phyloP scores from a whole-genome alignment of 495 filamentous ascomycete species.

The Lasiosphaeria ovina region DNA sequence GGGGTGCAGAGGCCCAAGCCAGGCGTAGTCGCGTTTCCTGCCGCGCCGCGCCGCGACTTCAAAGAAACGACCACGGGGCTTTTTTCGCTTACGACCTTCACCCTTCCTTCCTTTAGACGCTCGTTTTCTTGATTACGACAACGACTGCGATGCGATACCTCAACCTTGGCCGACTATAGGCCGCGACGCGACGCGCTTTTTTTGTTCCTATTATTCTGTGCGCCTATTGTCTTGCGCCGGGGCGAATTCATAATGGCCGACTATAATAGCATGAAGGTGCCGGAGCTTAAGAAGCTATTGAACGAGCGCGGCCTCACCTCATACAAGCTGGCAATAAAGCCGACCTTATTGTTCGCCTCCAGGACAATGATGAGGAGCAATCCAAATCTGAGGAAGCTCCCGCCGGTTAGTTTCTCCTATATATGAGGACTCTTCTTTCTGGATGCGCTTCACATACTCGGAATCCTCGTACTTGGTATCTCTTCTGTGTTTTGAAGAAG shows the following conservation, averaged over 20 bases:
- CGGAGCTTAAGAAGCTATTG: constrained; percentile 87
- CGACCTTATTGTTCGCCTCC: constrained; percentile 83
- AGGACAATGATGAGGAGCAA: constrained; percentile 69
- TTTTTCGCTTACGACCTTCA: too few relatives aligned
- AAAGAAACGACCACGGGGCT: too few relatives aligned
- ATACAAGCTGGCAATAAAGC: constrained; percentile 88
- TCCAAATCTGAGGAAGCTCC: constrained; percentile 26
- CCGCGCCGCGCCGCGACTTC: too few relatives aligned
- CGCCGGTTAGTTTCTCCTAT: constrained; percentile 27
- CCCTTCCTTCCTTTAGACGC: too few relatives aligned
- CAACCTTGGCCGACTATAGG: neutral
- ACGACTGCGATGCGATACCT: too few relatives aligned
- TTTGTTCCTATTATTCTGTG: neutral
- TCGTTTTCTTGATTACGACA: too few relatives aligned
- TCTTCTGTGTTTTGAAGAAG: neutral
- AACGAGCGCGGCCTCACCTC: constrained; percentile 76
- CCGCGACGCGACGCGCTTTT: neutral
- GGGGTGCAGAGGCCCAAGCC: too few relatives aligned
- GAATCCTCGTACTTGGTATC: neutral
- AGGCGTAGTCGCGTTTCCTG: too few relatives aligned
- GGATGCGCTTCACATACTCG: constrained; percentile 4
- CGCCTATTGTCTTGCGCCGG: neutral
- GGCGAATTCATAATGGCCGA: constrained; percentile 48
- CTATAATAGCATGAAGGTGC: constrained; percentile 87
- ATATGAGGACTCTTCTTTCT: neutral